phyloP scores from a whole-genome alignment of 257 asterid genomes.

The Nicotiana attenuata region DNA sequence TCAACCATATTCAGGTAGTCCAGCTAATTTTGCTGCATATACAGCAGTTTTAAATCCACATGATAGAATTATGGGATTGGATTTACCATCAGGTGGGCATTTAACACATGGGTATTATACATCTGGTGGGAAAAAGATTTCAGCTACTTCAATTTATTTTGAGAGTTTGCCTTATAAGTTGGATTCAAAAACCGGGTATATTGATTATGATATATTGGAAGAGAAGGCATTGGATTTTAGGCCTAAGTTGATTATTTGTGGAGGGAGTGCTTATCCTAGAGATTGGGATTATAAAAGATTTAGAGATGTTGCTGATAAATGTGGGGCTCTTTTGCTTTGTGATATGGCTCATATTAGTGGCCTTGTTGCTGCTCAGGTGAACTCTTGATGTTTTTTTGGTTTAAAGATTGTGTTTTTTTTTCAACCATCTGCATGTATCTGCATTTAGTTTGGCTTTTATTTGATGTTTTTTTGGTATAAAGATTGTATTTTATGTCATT shows the following conservation, averaged over 20 bases:
- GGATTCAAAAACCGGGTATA: conserved; percentile 23
- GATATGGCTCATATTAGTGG: conserved; percentile 46
- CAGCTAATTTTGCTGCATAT: conserved; percentile 43
- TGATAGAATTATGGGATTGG: conserved; percentile 43
- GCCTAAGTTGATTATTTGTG: conserved; percentile 43
- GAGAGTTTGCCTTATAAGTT: conserved; percentile 46
- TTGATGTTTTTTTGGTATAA: background rate
- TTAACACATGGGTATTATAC: conserved; percentile 43
- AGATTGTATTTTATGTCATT: background rate
- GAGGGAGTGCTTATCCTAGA: conserved; percentile 45
- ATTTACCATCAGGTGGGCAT: conserved; percentile 42
- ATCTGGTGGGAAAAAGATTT: conserved; percentile 40
- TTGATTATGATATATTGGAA: conserved; percentile 39
- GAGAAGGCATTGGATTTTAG: conserved; percentile 45
- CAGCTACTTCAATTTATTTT: conserved; percentile 38
- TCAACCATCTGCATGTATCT: background rate
- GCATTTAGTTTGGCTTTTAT: no score
- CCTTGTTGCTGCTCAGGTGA: conserved; percentile 44
- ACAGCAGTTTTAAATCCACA: conserved; percentile 41
- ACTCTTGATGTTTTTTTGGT: background rate
- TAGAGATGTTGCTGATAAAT: conserved; percentile 38
- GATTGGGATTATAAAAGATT: conserved; percentile 45
- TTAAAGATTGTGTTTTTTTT: no score
- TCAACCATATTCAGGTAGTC: conserved; percentile 40
- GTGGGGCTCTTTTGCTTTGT: conserved; percentile 41